Percentiles rank a stretch among this genome's conserved stretches.
Conservation (phyloP, 148 eudicot species). For the Rhododendron vialii region DNA sequence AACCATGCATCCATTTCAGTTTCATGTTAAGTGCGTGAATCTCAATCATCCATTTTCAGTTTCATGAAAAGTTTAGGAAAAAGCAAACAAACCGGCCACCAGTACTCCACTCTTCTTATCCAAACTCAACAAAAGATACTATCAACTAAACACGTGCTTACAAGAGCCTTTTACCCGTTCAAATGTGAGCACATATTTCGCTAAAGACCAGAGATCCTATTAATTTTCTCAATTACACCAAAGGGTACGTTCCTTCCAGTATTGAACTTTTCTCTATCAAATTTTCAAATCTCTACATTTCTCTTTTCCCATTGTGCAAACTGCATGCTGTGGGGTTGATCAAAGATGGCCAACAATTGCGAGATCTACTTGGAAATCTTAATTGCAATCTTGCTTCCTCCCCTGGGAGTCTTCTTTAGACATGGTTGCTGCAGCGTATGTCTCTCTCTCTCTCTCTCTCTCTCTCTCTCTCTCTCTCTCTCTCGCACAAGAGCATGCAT, state of each 20-base stretch:
- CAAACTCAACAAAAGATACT: neutral
- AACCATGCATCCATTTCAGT: too few relatives aligned
- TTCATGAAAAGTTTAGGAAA: neutral
- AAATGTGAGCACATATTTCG: neutral
- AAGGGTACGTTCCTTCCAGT: neutral
- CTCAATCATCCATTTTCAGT: too few relatives aligned
- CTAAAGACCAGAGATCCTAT: neutral
- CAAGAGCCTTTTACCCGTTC: neutral
- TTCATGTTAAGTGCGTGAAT: too few relatives aligned
- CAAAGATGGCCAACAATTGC: constrained; percentile 37
- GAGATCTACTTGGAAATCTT: constrained; percentile 54
- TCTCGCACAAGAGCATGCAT: neutral
- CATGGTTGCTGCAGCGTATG: constrained; percentile 59
- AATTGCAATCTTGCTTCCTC: constrained; percentile 49
- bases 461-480: neutral
- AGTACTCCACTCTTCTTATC: neutral
- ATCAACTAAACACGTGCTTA: neutral
- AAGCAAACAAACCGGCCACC: too few relatives aligned
- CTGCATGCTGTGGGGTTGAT: neutral
- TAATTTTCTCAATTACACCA: neutral
- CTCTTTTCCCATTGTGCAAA: neutral
- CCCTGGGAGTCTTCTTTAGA: constrained; percentile 58
- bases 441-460: neutral
- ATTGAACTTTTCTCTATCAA: neutral
- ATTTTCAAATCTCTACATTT: neutral